Conservation (phyloP, 768 basidiomycete genomes). For the Paxillus ammoniavirescens region DNA sequence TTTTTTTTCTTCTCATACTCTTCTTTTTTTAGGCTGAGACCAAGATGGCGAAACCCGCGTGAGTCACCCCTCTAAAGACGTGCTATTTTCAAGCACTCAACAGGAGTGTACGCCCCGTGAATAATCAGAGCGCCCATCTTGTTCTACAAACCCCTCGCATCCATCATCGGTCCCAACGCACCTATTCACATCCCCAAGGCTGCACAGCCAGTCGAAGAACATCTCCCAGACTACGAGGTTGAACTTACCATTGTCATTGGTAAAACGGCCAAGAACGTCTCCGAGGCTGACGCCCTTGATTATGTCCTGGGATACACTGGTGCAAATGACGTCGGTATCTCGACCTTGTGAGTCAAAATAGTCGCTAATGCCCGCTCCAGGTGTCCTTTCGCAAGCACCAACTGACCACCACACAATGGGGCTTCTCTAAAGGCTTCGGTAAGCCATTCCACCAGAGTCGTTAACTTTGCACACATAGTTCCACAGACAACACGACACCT, state of each 20-base stretch:
- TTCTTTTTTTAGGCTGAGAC: slow-evolving; percentile 55
- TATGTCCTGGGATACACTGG: slow-evolving; percentile 84
- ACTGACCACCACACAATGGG: slow-evolving; percentile 80
- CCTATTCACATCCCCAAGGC: slow-evolving; percentile 63
- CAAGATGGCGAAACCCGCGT: slow-evolving; percentile 63
- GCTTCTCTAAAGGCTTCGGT: slow-evolving; percentile 88
- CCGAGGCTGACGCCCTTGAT: slow-evolving; percentile 77
- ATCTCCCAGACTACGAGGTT: slow-evolving; percentile 81
- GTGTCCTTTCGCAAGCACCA: slow-evolving; percentile 85
- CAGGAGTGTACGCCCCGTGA: not conserved
- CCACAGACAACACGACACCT: slow-evolving; percentile 46
- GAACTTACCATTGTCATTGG: slow-evolving; percentile 84
- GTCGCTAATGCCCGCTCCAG: slow-evolving; percentile 4
- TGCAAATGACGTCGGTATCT: slow-evolving; percentile 64
- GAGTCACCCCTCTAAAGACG: slow-evolving; percentile 19
- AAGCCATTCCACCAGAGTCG: slow-evolving; percentile 10
- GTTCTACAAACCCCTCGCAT: slow-evolving; percentile 75
- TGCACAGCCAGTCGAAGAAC: slow-evolving; percentile 67
- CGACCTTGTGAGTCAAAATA: not conserved
- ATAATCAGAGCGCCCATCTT: slow-evolving; percentile 59
- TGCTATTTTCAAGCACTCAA: not conserved
- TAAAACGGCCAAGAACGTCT: slow-evolving; percentile 75
- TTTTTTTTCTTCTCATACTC: not conserved
- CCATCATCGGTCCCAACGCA: slow-evolving; percentile 70
- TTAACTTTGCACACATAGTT: not conserved